Base-by-base conservation (phyloP, 2,329 filamentous ascomycete genomes). In the Cryphonectria nitschkei region DNA sequence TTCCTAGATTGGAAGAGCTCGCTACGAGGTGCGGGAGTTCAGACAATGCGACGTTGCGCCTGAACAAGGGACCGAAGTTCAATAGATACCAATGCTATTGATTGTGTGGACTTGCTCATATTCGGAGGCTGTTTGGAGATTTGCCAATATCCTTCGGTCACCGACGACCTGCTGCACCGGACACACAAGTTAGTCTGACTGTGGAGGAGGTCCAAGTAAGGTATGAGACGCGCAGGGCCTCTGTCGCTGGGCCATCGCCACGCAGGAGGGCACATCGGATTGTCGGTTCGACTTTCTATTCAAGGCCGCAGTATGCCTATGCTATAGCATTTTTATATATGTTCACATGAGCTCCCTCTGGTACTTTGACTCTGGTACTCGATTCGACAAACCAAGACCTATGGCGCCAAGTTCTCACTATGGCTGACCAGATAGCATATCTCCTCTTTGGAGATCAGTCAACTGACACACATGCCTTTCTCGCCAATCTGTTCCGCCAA, bases 401-500 rank as follows among this genome's bases (percentile, higher is more conserved):
- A 76, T 75, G 75, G 74, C 74, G 73, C 77, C 74, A 74, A 73
- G 67, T 68, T 56, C 76, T 75, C 78, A 81, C 73, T 72, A 85
- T 85, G 83, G 81, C 80, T 76, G 79, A 82, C 79, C 80, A 83
- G 77, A 81, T 86, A 79, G 82, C 83, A 67, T 87, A 85, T 78
- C 86, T 91, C 79, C 86, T 92, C 73, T 92, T 92, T 78, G 90
- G 90, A 82, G 90, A 93, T 78, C 90, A 93, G 81, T 92, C 90
- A 72, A 85, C 89, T 76, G 89, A 91, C 79, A 90, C 90, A 75
- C 88, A 91, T 77, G 83, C 82, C 75, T 88, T 91, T 74, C 81
- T 93, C 72, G 86, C 88, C 66, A 82, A 85, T 70, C 85, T 87
- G 75, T 85, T 81, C 76, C 82, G 83, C 68, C 79, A 81, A 72